Evolutionary conservation across 768 basidiomycete genomes (phyloP).

Genomic region (Phylloporus rhodoxanthus): DNA sequence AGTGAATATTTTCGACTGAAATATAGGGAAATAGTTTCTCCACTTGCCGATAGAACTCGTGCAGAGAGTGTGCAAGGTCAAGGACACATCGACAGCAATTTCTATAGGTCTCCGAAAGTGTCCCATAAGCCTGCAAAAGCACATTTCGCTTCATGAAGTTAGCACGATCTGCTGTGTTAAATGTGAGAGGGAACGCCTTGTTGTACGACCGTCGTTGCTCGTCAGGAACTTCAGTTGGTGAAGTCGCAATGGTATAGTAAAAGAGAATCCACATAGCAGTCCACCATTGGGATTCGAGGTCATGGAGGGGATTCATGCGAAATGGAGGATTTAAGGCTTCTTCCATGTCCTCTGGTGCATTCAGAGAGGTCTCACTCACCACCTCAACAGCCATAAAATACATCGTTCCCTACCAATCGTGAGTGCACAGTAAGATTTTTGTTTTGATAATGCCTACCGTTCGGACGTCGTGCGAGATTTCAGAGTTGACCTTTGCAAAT

Average conservation of each 20-base stretch:
- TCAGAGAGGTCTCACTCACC: not conserved
- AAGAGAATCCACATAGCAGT: constrained; percentile 4
- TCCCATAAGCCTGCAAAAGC: too few relatives aligned
- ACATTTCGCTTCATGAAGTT: too few relatives aligned
- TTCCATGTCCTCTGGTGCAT: not conserved
- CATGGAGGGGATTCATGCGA: constrained; percentile 13
- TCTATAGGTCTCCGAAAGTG: too few relatives aligned
- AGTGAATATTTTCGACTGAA: too few relatives aligned
- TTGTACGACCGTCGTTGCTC: too few relatives aligned
- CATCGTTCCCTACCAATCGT: constrained; percentile 6
- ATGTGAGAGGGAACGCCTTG: too few relatives aligned
- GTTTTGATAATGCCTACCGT: constrained; percentile 2
- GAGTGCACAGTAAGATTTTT: not conserved
- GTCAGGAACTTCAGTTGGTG: too few relatives aligned
- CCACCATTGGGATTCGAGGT: constrained; percentile 14
- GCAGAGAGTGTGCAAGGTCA: too few relatives aligned
- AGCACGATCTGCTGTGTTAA: too few relatives aligned
- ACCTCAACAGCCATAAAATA: constrained; percentile 13
- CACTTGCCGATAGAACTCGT: too few relatives aligned
- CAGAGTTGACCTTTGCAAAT: constrained; percentile 1
- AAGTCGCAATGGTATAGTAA: not conserved
- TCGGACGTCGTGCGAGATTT: not conserved
- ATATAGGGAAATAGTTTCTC: too few relatives aligned
- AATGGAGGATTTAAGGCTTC: not conserved
- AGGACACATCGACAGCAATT: too few relatives aligned